Conservation (phyloP, 345 rosid genomes). For the Hibiscus syriacus region DNA sequence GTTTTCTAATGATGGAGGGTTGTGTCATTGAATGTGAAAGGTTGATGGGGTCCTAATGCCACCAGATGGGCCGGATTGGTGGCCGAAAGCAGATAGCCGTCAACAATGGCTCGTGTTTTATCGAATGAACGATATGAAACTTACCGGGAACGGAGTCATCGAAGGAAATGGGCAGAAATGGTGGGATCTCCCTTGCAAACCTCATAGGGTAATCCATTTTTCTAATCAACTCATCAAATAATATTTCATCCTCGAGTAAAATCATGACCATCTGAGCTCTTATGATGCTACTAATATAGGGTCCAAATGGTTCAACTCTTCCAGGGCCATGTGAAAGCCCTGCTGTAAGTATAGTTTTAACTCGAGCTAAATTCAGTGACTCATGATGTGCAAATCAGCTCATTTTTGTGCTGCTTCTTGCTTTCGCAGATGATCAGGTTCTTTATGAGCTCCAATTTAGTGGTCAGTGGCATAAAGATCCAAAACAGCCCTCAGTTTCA, state of each 20-base stretch:
- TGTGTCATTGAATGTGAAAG: constrained; percentile 22
- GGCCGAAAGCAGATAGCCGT: constrained; percentile 72
- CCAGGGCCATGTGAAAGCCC: constrained; percentile 84
- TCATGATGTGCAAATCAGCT: background rate
- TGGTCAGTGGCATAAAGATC: constrained; percentile 50
- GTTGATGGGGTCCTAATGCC: constrained; percentile 81
- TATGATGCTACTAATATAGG: constrained; percentile 33
- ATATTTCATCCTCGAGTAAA: background rate
- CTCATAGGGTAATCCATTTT: constrained; percentile 64
- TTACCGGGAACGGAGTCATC: constrained; percentile 72
- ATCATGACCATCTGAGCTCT: background rate
- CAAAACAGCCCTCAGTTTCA: constrained; percentile 96
- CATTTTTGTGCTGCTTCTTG: background rate
- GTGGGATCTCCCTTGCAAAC: constrained; percentile 99
- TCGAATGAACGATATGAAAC: constrained; percentile 48
- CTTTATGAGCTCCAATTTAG: constrained; percentile 91
- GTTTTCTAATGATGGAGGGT: background rate
- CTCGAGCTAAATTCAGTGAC: background rate
- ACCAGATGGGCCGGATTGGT: constrained; percentile 80
- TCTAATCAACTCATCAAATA: background rate
- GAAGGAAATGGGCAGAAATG: constrained; percentile 96
- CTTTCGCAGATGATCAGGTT: constrained; percentile 65
- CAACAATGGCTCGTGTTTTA: constrained; percentile 94
- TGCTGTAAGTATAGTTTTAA: constrained; percentile 39
- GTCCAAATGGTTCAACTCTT: constrained; percentile 52